Base-by-base conservation (phyloP, 306 rosid species). In the Alnus glutinosa region DNA sequence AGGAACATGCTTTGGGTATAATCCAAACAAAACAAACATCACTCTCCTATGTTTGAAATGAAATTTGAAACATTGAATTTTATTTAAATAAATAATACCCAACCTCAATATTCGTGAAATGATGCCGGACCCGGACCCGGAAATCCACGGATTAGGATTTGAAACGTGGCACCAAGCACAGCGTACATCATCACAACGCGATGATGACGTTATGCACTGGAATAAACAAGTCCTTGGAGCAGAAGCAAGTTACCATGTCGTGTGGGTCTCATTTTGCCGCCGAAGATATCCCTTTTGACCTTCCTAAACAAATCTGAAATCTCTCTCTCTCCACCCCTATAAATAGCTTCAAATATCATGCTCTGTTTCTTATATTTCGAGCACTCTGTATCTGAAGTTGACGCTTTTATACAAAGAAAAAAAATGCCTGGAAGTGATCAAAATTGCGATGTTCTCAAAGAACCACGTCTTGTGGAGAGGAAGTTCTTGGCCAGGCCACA, bases 401-500 rank as follows among this genome's bases (percentile, higher is more conserved):
- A 36, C 52, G 52, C 14, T 49, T 49, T 49, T 49, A 49, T 59
- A 77, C 30, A 64, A 37, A 36, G 16, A 15, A 11, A 58, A 51
- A 82, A 81, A 66, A 89, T 92, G 97, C 87, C 88, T n/a, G 85
- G 82, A 68, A 37, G 18, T 16, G 84, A 61, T 55, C 87, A 82
- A 61, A 75, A 18, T 64, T 66, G 63, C 55, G 55, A 72, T 58
- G 46, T 46, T 64, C 49, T 87, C n/a, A 57, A 57, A 36, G 85
- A 91, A 67, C 90, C 97, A 50, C 96, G 99, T 73, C 70, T 55
- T 23, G 96, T 93, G 36, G 85, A 86, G 44, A 90, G 92, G 74
- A 91, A 93, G 75, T 93, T 95, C 85, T 86, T 93, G 83, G 98
- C 99, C 18, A 88, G 91, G 83, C 97, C 97, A 80, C 99, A 93